Evolutionary conservation across 177 flowering plant genomes (phyloP).

Genomic region (Vitis hybrid): DNA sequence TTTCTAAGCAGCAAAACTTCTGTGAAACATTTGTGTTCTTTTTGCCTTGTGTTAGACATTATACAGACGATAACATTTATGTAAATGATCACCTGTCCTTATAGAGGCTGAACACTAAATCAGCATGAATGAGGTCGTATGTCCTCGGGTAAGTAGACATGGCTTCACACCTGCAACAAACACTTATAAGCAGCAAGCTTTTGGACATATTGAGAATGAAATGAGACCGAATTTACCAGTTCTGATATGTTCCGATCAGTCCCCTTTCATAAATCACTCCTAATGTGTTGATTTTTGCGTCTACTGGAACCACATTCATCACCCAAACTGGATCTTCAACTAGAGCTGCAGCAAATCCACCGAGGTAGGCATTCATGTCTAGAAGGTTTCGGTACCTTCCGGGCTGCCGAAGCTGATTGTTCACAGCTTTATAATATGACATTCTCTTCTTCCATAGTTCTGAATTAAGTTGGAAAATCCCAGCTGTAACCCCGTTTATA

Average conservation of each 20-base stretch:
- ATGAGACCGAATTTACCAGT: slow-evolving; percentile 24
- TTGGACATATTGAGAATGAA: background rate
- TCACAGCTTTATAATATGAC: slow-evolving; percentile 38
- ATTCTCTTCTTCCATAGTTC: slow-evolving; percentile 53
- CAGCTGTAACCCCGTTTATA: slow-evolving; percentile 37
- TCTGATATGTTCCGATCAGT: slow-evolving; percentile 51
- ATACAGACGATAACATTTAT: too few species aligned
- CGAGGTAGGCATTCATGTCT: slow-evolving; percentile 64
- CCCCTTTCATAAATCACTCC: slow-evolving; percentile 64
- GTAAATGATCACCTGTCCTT: slow-evolving; percentile 32
- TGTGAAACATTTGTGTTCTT: background rate
- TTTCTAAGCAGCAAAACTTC: background rate
- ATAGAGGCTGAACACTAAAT: slow-evolving; percentile 52
- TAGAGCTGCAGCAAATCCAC: slow-evolving; percentile 71
- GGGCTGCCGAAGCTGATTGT: slow-evolving; percentile 31
- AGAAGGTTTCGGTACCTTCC: slow-evolving; percentile 57
- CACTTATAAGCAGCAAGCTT: background rate
- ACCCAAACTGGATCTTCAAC: slow-evolving; percentile 58
- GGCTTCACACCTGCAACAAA: slow-evolving; percentile 57
- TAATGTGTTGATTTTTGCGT: slow-evolving; percentile 47
- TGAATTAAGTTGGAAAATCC: slow-evolving; percentile 31
- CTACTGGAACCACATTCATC: slow-evolving; percentile 67
- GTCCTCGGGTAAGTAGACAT: slow-evolving; percentile 80
- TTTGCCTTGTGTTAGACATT: background rate
- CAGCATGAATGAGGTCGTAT: slow-evolving; percentile 62